A percentile compares a stretch with the other conserved stretches of the same genome.
Evolutionary conservation across 768 basidiomycete genomes (phyloP).

Genomic region (Filobasidium wieringae): DNA sequence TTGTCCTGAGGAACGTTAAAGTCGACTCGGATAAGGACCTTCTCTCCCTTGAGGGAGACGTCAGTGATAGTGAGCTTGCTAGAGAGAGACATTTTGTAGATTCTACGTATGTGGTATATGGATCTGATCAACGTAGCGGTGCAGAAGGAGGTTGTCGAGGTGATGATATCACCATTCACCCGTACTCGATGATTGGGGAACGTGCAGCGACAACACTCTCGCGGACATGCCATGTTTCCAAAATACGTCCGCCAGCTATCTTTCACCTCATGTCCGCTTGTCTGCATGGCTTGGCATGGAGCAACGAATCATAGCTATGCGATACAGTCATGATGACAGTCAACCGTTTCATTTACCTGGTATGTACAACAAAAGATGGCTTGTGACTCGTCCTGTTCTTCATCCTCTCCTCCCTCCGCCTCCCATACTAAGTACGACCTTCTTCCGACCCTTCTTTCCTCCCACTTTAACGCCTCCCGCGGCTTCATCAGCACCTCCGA

Average conservation of each 20-base stretch:
- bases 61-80: constrained; percentile 90
- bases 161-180: background rate
- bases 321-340: too few relatives aligned
- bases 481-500: background rate
- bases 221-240: too few relatives aligned
- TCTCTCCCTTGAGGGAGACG: constrained; percentile 63
- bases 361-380: too few relatives aligned
- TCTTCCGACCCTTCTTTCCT: constrained; percentile 15
- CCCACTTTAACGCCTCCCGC: background rate
- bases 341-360: too few relatives aligned
- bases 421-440: constrained; percentile 18
- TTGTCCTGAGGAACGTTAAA: constrained; percentile 47
- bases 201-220: too few relatives aligned
- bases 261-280: too few relatives aligned
- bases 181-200: background rate
- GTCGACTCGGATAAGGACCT: constrained; percentile 43
- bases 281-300: too few relatives aligned
- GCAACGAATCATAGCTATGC: too few relatives aligned
- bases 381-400: background rate
- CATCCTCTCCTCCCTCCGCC: constrained; percentile 12
- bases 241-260: too few relatives aligned
- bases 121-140: too few relatives aligned
- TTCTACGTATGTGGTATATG: background rate
- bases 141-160: background rate
- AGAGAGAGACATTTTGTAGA: constrained; percentile 67